Evolutionary conservation across 2,329 filamentous ascomycete genomes (phyloP).

Genomic region (Chaetoscypha palmicola): DNA sequence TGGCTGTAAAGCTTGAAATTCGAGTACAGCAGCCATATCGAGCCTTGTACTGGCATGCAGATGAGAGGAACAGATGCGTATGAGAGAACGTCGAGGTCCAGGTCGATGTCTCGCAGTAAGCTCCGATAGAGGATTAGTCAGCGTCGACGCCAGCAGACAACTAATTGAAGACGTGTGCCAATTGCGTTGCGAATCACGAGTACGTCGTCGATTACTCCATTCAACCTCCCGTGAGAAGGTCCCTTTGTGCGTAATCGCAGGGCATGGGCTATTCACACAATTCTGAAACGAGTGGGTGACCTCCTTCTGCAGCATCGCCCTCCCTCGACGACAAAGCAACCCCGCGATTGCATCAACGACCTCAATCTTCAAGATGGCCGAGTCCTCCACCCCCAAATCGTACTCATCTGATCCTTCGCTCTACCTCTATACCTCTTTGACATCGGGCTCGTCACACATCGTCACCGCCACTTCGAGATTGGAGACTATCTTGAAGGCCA

Average conservation of each 20-base stretch:
- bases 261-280: slow-evolving; percentile 9
- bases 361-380: slow-evolving; percentile 25
- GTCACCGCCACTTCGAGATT: slow-evolving; percentile 92
- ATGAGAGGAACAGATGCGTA: no score
- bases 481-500: slow-evolving; percentile 92
- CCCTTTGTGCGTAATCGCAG: slow-evolving; percentile 4
- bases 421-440: slow-evolving; percentile 94
- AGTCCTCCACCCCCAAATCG: slow-evolving; percentile 26
- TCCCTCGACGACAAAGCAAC: background rate
- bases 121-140: background rate
- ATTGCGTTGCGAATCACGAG: slow-evolving; percentile 1
- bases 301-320: background rate
- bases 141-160: background rate
- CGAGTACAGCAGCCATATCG: no score
- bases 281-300: slow-evolving; percentile 16
- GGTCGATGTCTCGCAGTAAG: background rate
- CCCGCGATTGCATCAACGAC: slow-evolving; percentile 2
- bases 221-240: background rate
- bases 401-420: slow-evolving; percentile 58
- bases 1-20: no score
- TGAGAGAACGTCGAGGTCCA: no score
- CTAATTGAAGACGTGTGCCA: slow-evolving; percentile 7
- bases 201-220: background rate
- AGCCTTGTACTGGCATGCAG: no score
- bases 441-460: slow-evolving; percentile 91